Base-by-base conservation (phyloP, 345 rosid genomes). In the Salix caprea region DNA sequence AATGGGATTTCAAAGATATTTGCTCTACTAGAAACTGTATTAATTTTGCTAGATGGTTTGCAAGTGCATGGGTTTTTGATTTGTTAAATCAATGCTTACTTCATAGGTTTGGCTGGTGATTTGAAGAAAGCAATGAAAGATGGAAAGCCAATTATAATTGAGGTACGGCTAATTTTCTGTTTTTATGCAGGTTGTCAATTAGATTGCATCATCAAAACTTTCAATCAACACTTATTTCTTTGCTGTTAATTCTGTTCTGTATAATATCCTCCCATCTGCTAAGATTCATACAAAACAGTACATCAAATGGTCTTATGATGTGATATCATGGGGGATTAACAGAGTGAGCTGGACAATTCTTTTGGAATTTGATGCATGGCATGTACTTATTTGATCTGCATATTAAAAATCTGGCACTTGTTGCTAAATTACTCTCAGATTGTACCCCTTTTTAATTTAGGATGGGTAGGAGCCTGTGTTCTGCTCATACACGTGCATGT, bases 111-210 rank as follows among this genome's bases (percentile, higher is more conserved):
- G 89, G 97, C 93, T 80, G 99, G 98, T 68, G 99, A 96, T 85
- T 78, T 96, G 84, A 96, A 92, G 90, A 96, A 96, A 85, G 99
- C 99, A 82, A 90, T 94, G 97, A 96, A 96, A 91, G 99, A 96
- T 87, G 99, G 99, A 79, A 96, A 96, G 81, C 97, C 99, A 0
- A 89, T 96, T 71, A 96, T 96, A 72, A 94, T 96, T 48, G 99
- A 96, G 97, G 99, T 92, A 85, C 8, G 48, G 8, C 46, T 69
- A 65, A 21, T 70, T 72, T 34, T 72, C 36, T 6, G 12, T 56
- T 32, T 36, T 56, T 11, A 65, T 15, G 26, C 30, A 19, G 70
- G 48, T 23, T 13, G 46, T 70, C 16, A 23, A 58, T 69, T 76
- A 15, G 50, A 60, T 13, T 11, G 76, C 71, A 46, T 32, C 58